phyloP scores from a whole-genome alignment of 2,329 filamentous ascomycete genomes.

The Phyllosticta citrichinensis region DNA sequence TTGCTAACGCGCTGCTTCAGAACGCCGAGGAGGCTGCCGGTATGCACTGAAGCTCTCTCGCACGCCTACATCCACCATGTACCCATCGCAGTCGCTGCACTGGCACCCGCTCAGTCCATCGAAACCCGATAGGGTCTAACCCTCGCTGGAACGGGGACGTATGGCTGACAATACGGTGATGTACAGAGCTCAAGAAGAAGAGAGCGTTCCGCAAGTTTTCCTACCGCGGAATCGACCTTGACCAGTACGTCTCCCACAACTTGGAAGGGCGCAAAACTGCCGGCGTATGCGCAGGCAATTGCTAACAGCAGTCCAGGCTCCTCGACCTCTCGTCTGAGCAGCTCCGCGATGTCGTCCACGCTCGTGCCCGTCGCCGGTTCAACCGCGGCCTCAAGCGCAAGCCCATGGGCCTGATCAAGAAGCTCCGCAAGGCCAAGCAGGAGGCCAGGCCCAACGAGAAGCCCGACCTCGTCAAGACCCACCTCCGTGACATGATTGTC shows the following conservation, averaged over 20 bases:
- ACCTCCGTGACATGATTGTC: conserved; percentile 99
- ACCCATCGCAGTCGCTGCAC: conserved; percentile 5
- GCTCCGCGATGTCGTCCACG: conserved; percentile 98
- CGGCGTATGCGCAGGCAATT: neutral
- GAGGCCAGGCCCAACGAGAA: conserved; percentile 99
- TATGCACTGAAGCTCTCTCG: conserved; percentile 32
- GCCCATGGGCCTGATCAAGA: conserved; percentile 99
- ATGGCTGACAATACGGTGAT: conserved; percentile 10
- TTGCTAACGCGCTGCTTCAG: conserved; percentile 37
- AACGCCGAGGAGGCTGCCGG: conserved; percentile 93
- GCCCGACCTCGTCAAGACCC: conserved; percentile 98
- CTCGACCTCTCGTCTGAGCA: conserved; percentile 97
- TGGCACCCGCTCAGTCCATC: conserved; percentile 9
- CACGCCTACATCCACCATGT: conserved; percentile 12
- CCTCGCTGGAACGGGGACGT: conserved; percentile 10
- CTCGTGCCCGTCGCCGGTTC: conserved; percentile 95
- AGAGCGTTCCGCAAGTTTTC: conserved; percentile 99
- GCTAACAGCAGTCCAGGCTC: conserved; percentile 53
- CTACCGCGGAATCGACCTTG: conserved; percentile 98
- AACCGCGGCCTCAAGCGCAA: conserved; percentile 99
- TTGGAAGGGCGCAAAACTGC: conserved; percentile 9
- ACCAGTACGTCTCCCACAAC: conserved; percentile 62
- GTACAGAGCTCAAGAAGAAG: conserved; percentile 88
- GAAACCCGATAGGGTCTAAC: conserved; percentile 11
- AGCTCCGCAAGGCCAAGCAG: conserved; percentile 99